Evolutionary conservation across 192 early-diverging fungal genomes (phyloP).

Genomic region (Dissophora ornata): DNA sequence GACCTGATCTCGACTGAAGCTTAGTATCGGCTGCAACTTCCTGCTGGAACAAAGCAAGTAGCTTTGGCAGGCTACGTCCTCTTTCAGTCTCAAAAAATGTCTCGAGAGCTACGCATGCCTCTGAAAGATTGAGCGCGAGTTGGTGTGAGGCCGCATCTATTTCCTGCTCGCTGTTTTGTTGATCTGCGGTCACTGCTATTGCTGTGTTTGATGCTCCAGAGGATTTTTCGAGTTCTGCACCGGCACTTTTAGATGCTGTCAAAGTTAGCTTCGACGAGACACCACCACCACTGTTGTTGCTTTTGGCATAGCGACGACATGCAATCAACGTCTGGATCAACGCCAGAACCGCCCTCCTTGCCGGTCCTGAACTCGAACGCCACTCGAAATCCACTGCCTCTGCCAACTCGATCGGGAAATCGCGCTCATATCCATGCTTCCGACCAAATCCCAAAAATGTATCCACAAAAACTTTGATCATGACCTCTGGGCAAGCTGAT

Average conservation of each 20-base stretch:
- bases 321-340: conserved; percentile 28
- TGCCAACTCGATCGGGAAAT: conserved; percentile 18
- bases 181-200: neutral
- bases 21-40: conserved; percentile 29
- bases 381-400: conserved; percentile 37
- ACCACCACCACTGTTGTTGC: neutral
- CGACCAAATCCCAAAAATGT: conserved; percentile 22
- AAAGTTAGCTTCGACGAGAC: neutral
- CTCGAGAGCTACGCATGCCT: conserved; percentile 27
- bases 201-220: neutral
- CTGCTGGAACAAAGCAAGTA: conserved; percentile 8
- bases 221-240: no score
- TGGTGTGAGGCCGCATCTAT: neutral
- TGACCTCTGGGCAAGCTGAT: conserved; percentile 34
- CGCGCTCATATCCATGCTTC: conserved; percentile 22
- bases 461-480: conserved; percentile 20
- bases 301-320: conserved; percentile 25
- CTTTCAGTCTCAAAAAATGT: conserved; percentile 26
- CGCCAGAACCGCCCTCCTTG: conserved; percentile 23
- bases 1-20: conserved; percentile 9
- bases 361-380: conserved; percentile 1
- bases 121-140: conserved; percentile 8
- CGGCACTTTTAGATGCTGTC: no score
- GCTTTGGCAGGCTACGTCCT: conserved; percentile 26
- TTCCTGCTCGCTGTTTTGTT: neutral